These are phyloP conservation scores for Suhomyces maxii DNA, from an alignment of 1,139 yeast species.

Conservation along the genomic window DNA sequence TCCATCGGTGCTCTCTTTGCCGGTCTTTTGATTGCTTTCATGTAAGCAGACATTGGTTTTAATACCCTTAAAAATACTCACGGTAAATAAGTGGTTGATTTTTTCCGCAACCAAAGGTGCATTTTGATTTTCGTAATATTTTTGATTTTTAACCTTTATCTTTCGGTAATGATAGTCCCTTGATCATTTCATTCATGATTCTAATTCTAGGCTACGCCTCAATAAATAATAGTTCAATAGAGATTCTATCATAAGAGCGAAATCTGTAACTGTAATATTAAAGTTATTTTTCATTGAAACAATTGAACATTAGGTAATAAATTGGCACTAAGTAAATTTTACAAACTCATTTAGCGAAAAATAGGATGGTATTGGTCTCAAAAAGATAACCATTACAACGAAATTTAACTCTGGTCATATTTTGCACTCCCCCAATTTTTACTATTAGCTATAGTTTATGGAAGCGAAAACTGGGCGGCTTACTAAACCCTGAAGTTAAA, in stretches of 20 bases:
- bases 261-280: neutral
- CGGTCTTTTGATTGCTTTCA: conserved; percentile 19
- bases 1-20: conserved; percentile 24
- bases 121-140: neutral
- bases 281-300: too few species aligned
- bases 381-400: too few species aligned
- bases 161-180: conserved; percentile 1
- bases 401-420: too few species aligned
- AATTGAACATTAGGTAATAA: too few species aligned
- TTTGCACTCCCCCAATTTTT: too few species aligned
- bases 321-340: too few species aligned
- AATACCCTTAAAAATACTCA: neutral
- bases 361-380: too few species aligned
- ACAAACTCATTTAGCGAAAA: too few species aligned
- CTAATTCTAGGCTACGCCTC: conserved; percentile 4
- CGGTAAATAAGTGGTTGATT: neutral
- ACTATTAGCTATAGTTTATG: too few species aligned
- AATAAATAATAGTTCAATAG: conserved; percentile 3
- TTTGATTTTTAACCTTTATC: neutral
- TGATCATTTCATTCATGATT: too few species aligned
- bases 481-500: too few species aligned
- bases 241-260: neutral
- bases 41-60: conserved; percentile 5
- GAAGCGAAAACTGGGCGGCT: too few species aligned
- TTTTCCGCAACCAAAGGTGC: conserved; percentile 7